Conservation (phyloP, 2,329 filamentous ascomycete species). For the Tolypocladium guangdongense region DNA sequence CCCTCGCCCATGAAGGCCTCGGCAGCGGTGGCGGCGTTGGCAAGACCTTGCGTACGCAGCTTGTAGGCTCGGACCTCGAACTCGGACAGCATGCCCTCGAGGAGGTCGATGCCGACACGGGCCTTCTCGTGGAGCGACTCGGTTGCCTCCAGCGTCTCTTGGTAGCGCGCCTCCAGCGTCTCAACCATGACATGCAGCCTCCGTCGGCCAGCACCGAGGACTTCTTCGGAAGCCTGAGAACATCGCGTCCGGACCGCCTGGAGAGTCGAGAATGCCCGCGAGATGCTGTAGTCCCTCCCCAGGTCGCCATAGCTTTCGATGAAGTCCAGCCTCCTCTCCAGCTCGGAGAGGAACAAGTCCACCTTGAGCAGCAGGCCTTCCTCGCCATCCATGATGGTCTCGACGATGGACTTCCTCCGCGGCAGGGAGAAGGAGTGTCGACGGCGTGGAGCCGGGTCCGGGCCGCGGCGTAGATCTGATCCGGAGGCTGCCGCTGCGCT, state of each 20-base stretch:
- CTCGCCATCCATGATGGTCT: slow-evolving; percentile 51
- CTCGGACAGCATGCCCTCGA: slow-evolving; percentile 76
- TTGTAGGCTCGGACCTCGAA: slow-evolving; percentile 76
- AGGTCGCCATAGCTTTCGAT: slow-evolving; percentile 81
- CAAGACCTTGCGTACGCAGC: slow-evolving; percentile 65
- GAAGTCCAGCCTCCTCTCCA: slow-evolving; percentile 78
- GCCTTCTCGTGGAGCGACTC: slow-evolving; percentile 89
- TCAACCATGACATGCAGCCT: slow-evolving; percentile 85
- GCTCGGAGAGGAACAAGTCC: slow-evolving; percentile 71
- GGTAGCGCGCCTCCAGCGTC: slow-evolving; percentile 78
- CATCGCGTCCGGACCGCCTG: slow-evolving; percentile 81
- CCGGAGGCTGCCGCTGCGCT: slow-evolving; percentile 28
- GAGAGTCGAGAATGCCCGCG: slow-evolving; percentile 74
- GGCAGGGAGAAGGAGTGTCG: slow-evolving; percentile 48
- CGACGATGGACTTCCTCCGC: slow-evolving; percentile 47
- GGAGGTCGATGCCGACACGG: slow-evolving; percentile 71
- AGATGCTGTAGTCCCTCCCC: slow-evolving; percentile 72
- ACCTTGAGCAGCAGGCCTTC: slow-evolving; percentile 54
- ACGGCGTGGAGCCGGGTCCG: slow-evolving; percentile 27
- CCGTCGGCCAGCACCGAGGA: slow-evolving; percentile 76
- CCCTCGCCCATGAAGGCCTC: slow-evolving; percentile 67
- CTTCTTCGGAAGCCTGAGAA: slow-evolving; percentile 78
- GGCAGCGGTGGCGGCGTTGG: slow-evolving; percentile 53
- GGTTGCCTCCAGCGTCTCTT: slow-evolving; percentile 72
- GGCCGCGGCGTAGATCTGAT: slow-evolving; percentile 20